A percentile compares a stretch with the other conserved stretches of the same genome.
Evolutionary conservation across 2,329 filamentous ascomycete genomes (phyloP).

Genomic region (Pyrenophora tritici-repentis): DNA sequence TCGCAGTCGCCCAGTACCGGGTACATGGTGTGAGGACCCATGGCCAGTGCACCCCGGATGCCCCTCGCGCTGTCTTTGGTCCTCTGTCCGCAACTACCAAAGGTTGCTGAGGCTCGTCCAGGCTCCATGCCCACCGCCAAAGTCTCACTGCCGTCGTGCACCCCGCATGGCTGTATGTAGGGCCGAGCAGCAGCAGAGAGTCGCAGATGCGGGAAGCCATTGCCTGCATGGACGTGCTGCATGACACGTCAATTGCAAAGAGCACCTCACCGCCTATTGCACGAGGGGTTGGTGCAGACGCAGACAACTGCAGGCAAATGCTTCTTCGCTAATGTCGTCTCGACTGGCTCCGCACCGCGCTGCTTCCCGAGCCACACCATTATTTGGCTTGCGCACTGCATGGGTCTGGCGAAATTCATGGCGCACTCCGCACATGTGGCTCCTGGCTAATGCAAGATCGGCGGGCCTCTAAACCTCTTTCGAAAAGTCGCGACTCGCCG

Average conservation of each 20-base stretch:
- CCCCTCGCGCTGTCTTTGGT: constrained; percentile 1
- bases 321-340: constrained; percentile 4
- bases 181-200: constrained; percentile 9
- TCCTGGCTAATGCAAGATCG: constrained; percentile 34
- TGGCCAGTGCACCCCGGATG: not conserved
- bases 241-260: constrained; percentile 24
- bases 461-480: constrained; percentile 16
- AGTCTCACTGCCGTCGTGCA: constrained; percentile 23
- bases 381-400: constrained; percentile 9
- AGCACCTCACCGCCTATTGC: constrained; percentile 12
- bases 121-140: constrained; percentile 1
- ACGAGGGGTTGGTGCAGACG: not conserved
- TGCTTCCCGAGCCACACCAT: constrained; percentile 7
- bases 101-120: not conserved
- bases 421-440: constrained; percentile 35
- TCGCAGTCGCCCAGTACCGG: not conserved
- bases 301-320: constrained; percentile 8
- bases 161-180: constrained; percentile 21
- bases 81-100: not conserved
- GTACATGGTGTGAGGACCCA: not conserved
- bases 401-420: constrained; percentile 24
- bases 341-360: constrained; percentile 2
- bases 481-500: constrained; percentile 19
- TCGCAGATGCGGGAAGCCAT: constrained; percentile 6
- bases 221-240: constrained; percentile 14